Conservation (phyloP, 2,329 filamentous ascomycete genomes). For the Paraphoma sp. region DNA sequence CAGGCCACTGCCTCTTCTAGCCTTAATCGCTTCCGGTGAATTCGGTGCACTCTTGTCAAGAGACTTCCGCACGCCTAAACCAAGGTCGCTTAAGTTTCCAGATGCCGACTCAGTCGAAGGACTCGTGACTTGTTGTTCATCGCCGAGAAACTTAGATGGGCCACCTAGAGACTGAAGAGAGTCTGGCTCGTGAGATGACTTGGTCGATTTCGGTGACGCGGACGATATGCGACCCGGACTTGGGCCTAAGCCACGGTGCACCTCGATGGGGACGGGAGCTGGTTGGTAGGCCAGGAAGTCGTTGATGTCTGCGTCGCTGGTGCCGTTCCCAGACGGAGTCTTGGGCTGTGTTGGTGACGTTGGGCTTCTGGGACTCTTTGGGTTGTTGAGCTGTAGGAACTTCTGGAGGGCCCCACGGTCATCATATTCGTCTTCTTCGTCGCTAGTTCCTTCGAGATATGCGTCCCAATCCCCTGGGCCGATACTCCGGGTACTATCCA, state of each 20-base stretch:
- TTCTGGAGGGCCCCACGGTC: constrained; percentile 46
- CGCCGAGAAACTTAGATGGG: constrained; percentile 14
- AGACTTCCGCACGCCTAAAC: constrained; percentile 36
- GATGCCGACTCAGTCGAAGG: constrained; percentile 28
- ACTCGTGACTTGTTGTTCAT: constrained; percentile 19
- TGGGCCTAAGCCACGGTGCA: constrained; percentile 49
- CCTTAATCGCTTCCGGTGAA: constrained; percentile 18
- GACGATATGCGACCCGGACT: constrained; percentile 20
- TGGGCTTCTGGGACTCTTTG: constrained; percentile 30
- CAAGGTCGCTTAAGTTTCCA: constrained; percentile 33
- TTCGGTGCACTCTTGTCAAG: constrained; percentile 32
- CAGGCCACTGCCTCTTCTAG: constrained; percentile 35
- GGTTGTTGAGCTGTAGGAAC: constrained; percentile 40
- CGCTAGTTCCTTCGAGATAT: constrained; percentile 57
- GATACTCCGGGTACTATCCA: constrained; percentile 40
- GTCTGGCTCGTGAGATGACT: constrained; percentile 31
- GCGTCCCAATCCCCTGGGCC: constrained; percentile 58
- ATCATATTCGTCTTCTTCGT: constrained; percentile 54
- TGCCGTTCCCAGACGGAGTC: constrained; percentile 34
- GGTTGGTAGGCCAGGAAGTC: constrained; percentile 38
- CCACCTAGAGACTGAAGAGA: constrained; percentile 36
- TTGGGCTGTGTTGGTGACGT: constrained; percentile 14
- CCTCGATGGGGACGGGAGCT: constrained; percentile 32
- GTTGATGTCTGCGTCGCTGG: constrained; percentile 49
- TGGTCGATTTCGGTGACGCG: constrained; percentile 14